Evolutionary conservation across 805 yeast genomes (phyloP).

Genomic region (Metschnikowia santaceciliae): DNA sequence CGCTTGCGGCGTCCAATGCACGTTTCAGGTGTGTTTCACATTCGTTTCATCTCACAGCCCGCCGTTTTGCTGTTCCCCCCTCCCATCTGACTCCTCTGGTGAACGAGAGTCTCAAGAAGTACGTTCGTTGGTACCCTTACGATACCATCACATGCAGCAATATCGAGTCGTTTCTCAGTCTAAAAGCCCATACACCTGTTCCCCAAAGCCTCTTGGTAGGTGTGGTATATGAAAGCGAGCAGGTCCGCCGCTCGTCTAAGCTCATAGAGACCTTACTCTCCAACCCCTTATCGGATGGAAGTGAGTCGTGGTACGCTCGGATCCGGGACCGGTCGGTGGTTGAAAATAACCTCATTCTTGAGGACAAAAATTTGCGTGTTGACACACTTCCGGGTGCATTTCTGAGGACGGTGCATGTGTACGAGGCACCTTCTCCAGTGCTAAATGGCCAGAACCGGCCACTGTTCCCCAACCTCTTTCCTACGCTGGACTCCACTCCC

Average conservation of each 20-base stretch:
- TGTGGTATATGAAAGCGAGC: conserved; percentile 28
- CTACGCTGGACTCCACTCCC: conserved; percentile 8
- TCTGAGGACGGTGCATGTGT: conserved; percentile 7
- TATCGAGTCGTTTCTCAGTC: conserved; percentile 15
- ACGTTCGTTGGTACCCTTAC: conserved; percentile 19
- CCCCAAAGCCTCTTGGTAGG: conserved; percentile 28
- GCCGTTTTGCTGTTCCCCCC: background rate
- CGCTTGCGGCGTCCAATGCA: background rate
- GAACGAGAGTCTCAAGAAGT: conserved; percentile 14
- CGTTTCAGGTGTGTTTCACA: background rate
- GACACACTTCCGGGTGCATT: conserved; percentile 10
- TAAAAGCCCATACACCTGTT: conserved; percentile 6
- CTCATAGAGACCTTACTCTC: conserved; percentile 35
- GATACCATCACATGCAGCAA: conserved; percentile 19
- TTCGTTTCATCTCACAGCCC: background rate
- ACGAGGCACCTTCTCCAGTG: conserved; percentile 28
- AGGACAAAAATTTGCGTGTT: background rate
- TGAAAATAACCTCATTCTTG: conserved; percentile 21
- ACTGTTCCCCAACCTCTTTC: conserved; percentile 13
- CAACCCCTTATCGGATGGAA: conserved; percentile 36
- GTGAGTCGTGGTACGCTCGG: conserved; percentile 29
- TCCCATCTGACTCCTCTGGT: conserved; percentile 2
- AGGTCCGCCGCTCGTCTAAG: conserved; percentile 20
- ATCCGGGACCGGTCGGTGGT: conserved; percentile 20
- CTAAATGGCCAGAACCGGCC: conserved; percentile 26